phyloP scores from a whole-genome alignment of 306 rosid species.

The Cucumis melo region DNA sequence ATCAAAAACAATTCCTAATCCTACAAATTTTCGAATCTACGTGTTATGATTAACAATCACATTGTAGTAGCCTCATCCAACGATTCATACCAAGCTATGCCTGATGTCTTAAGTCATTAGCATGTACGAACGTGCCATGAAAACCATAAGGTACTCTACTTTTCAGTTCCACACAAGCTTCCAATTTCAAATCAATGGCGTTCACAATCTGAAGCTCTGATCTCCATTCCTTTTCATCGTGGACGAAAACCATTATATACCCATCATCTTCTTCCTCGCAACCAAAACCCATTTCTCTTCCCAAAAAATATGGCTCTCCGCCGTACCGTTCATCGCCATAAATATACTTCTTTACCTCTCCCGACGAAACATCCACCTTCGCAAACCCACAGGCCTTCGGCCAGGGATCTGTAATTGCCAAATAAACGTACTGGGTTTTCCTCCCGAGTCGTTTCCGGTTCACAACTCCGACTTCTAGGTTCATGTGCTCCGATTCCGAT shows the following conservation, averaged over 20 bases:
- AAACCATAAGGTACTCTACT: not conserved
- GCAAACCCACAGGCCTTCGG: not conserved
- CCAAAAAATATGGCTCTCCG: conserved; percentile 2
- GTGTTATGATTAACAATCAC: no score
- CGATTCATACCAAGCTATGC: not conserved
- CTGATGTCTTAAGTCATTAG: not conserved
- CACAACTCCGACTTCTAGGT: not conserved
- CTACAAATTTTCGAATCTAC: no score
- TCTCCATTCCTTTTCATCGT: not conserved
- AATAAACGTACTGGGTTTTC: not conserved
- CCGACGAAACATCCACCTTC: not conserved
- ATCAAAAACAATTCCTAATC: no score
- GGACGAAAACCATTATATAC: not conserved
- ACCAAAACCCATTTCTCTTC: not conserved
- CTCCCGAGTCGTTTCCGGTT: not conserved
- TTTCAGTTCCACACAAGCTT: not conserved
- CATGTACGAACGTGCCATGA: not conserved
- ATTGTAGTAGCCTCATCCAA: not conserved
- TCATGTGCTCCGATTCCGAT: not conserved
- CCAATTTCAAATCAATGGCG: conserved; percentile 1
- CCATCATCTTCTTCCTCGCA: not conserved
- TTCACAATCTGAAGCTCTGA: conserved; percentile 4
- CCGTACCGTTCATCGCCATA: not conserved
- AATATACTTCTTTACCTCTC: conserved; percentile 1
- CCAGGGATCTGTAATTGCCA: conserved; percentile 9